These are phyloP conservation scores for Saturnispora kantuleensis DNA, from an alignment of 805 yeast species.

Conservation along the genomic window DNA sequence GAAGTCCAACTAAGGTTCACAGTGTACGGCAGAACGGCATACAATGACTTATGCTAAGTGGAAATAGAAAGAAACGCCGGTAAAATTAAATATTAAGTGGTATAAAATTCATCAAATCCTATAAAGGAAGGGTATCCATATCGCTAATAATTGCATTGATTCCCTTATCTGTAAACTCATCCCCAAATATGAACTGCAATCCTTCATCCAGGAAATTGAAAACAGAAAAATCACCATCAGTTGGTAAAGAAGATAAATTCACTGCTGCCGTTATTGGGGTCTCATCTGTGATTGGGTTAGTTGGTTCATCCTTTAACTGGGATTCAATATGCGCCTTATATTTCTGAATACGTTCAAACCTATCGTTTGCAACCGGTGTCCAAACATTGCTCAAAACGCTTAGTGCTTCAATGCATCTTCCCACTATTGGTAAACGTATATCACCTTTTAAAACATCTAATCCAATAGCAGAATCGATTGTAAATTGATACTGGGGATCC, in stretches of 20 bases:
- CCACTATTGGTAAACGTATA: slow-evolving; percentile 12
- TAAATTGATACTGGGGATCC: slow-evolving; percentile 9
- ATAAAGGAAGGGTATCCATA: slow-evolving; percentile 2
- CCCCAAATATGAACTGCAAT: slow-evolving; percentile 11
- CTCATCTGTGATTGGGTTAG: neutral
- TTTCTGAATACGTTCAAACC: slow-evolving; percentile 14
- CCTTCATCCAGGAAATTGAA: slow-evolving; percentile 11
- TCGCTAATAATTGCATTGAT: slow-evolving; percentile 1
- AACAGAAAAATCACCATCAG: neutral
- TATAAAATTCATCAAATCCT: neutral
- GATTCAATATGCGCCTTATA: slow-evolving; percentile 9
- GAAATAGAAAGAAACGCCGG: no score
- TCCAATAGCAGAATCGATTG: slow-evolving; percentile 6
- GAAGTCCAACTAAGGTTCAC: no score
- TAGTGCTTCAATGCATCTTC: slow-evolving; percentile 9
- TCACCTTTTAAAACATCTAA: slow-evolving; percentile 13
- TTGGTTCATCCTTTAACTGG: neutral
- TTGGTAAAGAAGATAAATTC: no score
- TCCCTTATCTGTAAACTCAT: neutral
- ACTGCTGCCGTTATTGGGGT: no score
- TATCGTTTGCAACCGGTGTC: slow-evolving; percentile 12
- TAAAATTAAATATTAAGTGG: no score
- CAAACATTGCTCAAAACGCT: slow-evolving; percentile 9
- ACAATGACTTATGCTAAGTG: no score
- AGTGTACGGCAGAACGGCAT: no score